phyloP scores from a whole-genome alignment of 768 basidiomycete species.

The Trametes sanguinea region DNA sequence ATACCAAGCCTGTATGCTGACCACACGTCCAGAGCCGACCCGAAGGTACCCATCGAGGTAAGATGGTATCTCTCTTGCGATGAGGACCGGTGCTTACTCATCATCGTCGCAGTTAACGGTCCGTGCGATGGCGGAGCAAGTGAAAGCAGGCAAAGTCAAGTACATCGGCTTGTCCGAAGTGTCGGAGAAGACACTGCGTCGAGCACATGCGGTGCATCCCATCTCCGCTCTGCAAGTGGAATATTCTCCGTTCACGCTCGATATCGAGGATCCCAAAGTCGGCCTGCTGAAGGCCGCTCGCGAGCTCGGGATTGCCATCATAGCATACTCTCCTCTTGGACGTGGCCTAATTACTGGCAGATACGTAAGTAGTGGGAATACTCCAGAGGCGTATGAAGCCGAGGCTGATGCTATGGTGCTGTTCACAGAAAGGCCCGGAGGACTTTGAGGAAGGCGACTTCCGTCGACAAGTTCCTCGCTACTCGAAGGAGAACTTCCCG shows the following conservation, averaged over 20 bases:
- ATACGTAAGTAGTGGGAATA: slow-evolving; percentile 33
- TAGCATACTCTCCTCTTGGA: slow-evolving; percentile 50
- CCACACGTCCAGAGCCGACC: not conserved
- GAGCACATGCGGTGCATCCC: slow-evolving; percentile 41
- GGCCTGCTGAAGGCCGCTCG: slow-evolving; percentile 36
- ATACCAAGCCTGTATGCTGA: not conserved
- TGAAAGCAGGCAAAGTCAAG: slow-evolving; percentile 40
- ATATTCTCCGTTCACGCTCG: slow-evolving; percentile 40
- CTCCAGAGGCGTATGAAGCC: too few species aligned
- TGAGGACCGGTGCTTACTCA: not conserved
- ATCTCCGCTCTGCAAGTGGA: slow-evolving; percentile 41
- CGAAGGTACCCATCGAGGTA: slow-evolving; percentile 15
- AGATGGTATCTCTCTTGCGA: too few species aligned
- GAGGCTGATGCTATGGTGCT: not conserved
- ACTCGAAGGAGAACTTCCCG: slow-evolving; percentile 47
- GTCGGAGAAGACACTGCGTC: slow-evolving; percentile 37
- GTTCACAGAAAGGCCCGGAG: slow-evolving; percentile 21
- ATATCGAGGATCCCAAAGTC: slow-evolving; percentile 38
- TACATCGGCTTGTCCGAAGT: slow-evolving; percentile 39
- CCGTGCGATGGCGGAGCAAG: slow-evolving; percentile 31
- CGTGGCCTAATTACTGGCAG: slow-evolving; percentile 51
- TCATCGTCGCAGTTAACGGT: slow-evolving; percentile 24
- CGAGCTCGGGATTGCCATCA: slow-evolving; percentile 43
- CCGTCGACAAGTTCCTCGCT: slow-evolving; percentile 36
- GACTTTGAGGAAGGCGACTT: slow-evolving; percentile 45